Evolutionary conservation across 2,329 filamentous ascomycete genomes (phyloP).

Genomic region (Trichophyton simii): DNA sequence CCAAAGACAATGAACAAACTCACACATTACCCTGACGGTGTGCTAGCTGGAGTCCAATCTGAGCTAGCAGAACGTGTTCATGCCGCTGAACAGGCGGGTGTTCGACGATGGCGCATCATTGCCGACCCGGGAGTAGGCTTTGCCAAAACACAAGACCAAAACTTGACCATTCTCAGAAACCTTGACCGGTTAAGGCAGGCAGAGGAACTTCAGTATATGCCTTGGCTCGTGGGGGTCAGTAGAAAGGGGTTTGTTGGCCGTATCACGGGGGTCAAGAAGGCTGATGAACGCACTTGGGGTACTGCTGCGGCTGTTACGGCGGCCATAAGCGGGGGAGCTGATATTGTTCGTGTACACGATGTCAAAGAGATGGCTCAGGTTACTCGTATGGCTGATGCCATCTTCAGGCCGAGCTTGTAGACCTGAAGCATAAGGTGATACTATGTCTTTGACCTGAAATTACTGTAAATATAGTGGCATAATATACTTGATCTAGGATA

Average conservation of each 20-base stretch:
- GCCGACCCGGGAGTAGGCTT: conserved; percentile 92
- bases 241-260: conserved; percentile 80
- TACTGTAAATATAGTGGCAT: neutral
- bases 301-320: conserved; percentile 81
- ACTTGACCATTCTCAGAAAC: conserved; percentile 62
- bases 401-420: conserved; percentile 15
- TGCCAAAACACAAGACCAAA: conserved; percentile 70
- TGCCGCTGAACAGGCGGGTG: conserved; percentile 67
- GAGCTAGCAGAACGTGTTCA: conserved; percentile 60
- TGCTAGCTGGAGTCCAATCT: conserved; percentile 51
- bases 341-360: conserved; percentile 88
- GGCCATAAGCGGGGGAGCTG: conserved; percentile 73
- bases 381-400: conserved; percentile 80
- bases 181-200: conserved; percentile 47
- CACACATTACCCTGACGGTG: conserved; percentile 54
- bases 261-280: conserved; percentile 61
- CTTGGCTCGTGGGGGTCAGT: conserved; percentile 82
- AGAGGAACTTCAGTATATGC: conserved; percentile 44
- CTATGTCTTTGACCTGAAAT: neutral
- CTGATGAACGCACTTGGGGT: conserved; percentile 63
- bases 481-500: neutral
- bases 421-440: too few species aligned
- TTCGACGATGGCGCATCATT: conserved; percentile 86
- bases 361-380: conserved; percentile 76
- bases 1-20: conserved; percentile 66